These are phyloP conservation scores for Tricholoma furcatifolium DNA, from an alignment of 768 basidiomycete genomes.

Conservation along the genomic window DNA sequence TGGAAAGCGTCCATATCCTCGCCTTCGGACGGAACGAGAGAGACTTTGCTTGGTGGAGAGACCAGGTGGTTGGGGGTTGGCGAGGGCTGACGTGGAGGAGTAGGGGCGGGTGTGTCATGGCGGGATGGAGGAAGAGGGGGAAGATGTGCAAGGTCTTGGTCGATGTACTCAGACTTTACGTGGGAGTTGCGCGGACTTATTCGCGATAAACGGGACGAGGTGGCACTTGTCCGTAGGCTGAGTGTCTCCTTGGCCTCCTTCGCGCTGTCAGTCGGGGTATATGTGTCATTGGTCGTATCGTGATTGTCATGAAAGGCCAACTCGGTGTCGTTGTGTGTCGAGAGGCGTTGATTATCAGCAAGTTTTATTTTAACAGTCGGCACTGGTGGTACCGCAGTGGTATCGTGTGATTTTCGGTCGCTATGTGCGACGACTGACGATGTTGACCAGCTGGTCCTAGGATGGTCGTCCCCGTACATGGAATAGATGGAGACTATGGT, in stretches of 20 bases:
- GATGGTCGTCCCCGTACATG: slow-evolving; percentile 71
- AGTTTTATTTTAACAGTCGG: slow-evolving; percentile 33
- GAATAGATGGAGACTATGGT: slow-evolving; percentile 84
- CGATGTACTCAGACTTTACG: slow-evolving; percentile 17
- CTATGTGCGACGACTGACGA: slow-evolving; percentile 19
- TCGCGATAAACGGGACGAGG: slow-evolving; percentile 30
- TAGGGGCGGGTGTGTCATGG: slow-evolving; percentile 28
- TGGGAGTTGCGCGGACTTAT: slow-evolving; percentile 28
- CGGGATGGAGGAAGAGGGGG: slow-evolving; percentile 33
- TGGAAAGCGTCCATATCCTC: slow-evolving; percentile 84
- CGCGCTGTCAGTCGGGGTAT: slow-evolving; percentile 28
- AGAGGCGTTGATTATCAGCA: slow-evolving; percentile 25
- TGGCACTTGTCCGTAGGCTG: slow-evolving; percentile 29
- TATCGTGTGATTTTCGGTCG: slow-evolving; percentile 35
- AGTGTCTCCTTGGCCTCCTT: slow-evolving; percentile 31
- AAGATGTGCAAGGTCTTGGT: slow-evolving; percentile 24
- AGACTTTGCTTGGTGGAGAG: slow-evolving; percentile 49
- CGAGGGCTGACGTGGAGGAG: slow-evolving; percentile 21
- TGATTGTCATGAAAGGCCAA: slow-evolving; percentile 14
- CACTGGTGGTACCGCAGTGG: slow-evolving; percentile 27
- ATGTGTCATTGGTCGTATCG: slow-evolving; percentile 16
- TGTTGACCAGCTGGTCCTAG: slow-evolving; percentile 45
- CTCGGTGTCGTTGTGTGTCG: slow-evolving; percentile 21
- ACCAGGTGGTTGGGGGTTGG: slow-evolving; percentile 33
- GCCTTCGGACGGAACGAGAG: slow-evolving; percentile 70